Evolutionary conservation across 208 protist species (phyloP).

Genomic region (Eutreptiella sp.): DNA sequence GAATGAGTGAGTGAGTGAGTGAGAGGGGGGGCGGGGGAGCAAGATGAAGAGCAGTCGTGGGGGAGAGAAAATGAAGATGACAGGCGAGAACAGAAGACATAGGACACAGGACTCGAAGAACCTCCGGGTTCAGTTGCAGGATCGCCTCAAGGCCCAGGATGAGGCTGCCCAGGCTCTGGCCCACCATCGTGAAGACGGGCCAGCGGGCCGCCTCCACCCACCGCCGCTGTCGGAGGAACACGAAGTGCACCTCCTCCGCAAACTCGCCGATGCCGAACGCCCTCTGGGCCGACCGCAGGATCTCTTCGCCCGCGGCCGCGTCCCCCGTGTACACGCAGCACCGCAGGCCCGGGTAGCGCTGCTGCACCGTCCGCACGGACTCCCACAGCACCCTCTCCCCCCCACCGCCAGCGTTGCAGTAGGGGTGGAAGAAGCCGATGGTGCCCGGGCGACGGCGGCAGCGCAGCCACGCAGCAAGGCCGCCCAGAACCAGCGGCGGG

Average conservation of each 20-base stretch:
- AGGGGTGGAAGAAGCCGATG: conserved; percentile 83
- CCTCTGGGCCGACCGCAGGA: conserved; percentile 21
- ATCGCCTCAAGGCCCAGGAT: conserved; percentile 76
- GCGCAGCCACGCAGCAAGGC: no score
- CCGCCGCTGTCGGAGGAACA: conserved; percentile 46
- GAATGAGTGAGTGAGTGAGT: no score
- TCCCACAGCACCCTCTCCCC: conserved; percentile 94
- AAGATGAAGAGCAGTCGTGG: no score
- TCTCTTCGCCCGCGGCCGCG: conserved; percentile 23
- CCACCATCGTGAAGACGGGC: conserved; percentile 78
- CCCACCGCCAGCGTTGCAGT: conserved; percentile 81
- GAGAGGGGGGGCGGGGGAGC: no score
- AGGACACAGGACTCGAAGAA: no score
- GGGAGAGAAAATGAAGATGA: no score
- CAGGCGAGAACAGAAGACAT: no score
- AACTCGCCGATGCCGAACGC: conserved; percentile 63
- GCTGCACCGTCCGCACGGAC: conserved; percentile 56
- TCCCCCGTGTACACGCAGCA: conserved; percentile 65
- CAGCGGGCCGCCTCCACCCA: conserved; percentile 62
- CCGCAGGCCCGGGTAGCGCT: conserved; percentile 39
- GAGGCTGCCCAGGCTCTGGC: conserved; percentile 79
- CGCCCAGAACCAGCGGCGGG: no score
- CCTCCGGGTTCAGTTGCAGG: conserved; percentile 23
- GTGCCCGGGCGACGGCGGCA: no score
- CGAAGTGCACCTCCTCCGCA: conserved; percentile 48